These are phyloP conservation scores for Spongiforma sp. DNA, from an alignment of 1,284 basidiomycete genomes.

Conservation along the genomic window DNA sequence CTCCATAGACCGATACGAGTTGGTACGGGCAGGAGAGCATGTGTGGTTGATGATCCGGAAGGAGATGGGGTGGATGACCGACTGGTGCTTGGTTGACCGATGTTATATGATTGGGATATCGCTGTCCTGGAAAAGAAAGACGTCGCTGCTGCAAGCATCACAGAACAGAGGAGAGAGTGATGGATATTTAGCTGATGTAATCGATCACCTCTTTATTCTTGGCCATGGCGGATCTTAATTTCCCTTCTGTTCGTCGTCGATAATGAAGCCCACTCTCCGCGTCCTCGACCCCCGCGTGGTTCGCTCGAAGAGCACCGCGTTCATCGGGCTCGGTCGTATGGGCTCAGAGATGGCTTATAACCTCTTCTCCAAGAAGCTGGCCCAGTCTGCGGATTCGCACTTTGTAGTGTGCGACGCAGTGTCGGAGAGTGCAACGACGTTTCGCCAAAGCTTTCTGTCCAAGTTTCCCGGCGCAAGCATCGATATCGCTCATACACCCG, in stretches of 20 bases:
- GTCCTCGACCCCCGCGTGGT: conserved; percentile 28
- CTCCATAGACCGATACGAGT: conserved; percentile 88
- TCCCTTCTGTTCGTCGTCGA: neutral
- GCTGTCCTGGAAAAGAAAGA: conserved; percentile 90
- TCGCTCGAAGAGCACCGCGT: conserved; percentile 64
- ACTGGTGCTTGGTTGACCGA: conserved; percentile 55
- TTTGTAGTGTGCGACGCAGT: conserved; percentile 83
- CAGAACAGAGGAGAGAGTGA: neutral
- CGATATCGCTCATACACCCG: conserved; percentile 62
- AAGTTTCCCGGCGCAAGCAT: conserved; percentile 65
- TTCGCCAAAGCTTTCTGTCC: conserved; percentile 56
- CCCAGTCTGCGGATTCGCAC: conserved; percentile 49
- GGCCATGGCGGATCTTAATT: conserved; percentile 8
- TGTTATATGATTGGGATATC: conserved; percentile 84
- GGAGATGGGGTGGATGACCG: conserved; percentile 68
- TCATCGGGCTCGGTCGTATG: conserved; percentile 86
- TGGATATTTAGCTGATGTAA: conserved; percentile 25
- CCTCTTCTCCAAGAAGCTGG: conserved; percentile 72
- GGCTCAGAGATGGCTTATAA: conserved; percentile 86
- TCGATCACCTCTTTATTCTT: neutral
- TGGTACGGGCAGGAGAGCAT: conserved; percentile 45
- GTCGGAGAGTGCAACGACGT: conserved; percentile 60
- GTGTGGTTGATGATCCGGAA: conserved; percentile 48
- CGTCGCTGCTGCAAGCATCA: conserved; percentile 88
- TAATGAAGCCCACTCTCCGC: conserved; percentile 48